A percentile compares a stretch with the other conserved stretches of the same genome.
These are phyloP conservation scores for Quillaja saponaria DNA, from an alignment of 306 rosid species.

Conservation along the genomic window DNA sequence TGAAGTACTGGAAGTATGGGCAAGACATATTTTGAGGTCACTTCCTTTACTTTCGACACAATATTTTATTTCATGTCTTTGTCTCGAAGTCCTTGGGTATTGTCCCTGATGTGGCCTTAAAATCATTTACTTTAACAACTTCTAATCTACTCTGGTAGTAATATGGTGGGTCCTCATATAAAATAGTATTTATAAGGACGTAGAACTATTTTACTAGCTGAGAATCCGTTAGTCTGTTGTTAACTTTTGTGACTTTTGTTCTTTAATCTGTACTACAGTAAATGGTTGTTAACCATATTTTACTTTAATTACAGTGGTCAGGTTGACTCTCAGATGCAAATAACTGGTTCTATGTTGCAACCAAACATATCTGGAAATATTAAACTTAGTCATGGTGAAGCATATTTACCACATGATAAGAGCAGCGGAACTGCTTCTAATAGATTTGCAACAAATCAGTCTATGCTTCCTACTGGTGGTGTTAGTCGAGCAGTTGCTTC, in stretches of 20 bases:
- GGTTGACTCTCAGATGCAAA: conserved; percentile 94
- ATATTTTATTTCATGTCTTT: conserved; percentile 14
- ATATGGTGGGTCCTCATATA: too few relatives aligned
- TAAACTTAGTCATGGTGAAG: conserved; percentile 93
- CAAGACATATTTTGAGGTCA: conserved; percentile 79
- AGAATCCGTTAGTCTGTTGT: not conserved
- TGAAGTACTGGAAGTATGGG: conserved; percentile 80
- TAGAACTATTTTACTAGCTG: not conserved
- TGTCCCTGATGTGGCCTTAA: conserved; percentile 8
- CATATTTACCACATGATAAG: conserved; percentile 93
- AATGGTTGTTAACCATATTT: too few relatives aligned
- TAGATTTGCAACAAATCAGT: conserved; percentile 69
- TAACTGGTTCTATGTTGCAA: conserved; percentile 89
- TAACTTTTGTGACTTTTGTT: not conserved
- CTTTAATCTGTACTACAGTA: too few relatives aligned
- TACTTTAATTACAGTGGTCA: conserved; percentile 61
- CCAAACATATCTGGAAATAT: conserved; percentile 84
- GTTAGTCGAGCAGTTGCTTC: conserved; percentile 68
- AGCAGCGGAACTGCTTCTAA: conserved; percentile 69
- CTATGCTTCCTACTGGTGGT: conserved; percentile 57
- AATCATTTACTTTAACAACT: conserved; percentile 6
- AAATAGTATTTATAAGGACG: too few relatives aligned
- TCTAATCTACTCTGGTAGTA: not conserved
- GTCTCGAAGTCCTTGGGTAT: conserved; percentile 7
- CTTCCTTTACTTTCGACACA: conserved; percentile 18